Conservation (phyloP, 2,329 filamentous ascomycete genomes). For the Ophiocordyceps unilateralis region DNA sequence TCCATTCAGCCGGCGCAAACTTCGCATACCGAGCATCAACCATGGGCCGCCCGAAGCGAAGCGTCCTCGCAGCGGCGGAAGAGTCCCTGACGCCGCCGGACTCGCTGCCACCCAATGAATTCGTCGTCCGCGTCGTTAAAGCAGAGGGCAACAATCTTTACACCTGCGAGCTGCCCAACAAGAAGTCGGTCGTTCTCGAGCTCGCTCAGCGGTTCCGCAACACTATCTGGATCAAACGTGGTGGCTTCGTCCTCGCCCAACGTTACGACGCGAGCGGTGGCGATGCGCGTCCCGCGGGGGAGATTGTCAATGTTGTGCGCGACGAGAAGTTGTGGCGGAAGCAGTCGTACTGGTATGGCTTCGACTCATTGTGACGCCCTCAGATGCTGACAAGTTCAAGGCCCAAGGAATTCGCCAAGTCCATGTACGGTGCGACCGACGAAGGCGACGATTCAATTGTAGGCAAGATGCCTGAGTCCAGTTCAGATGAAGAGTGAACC, state of each 20-base stretch:
- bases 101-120: constrained; percentile 41
- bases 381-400: constrained; percentile 23
- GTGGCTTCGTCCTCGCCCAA: constrained; percentile 75
- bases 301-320: constrained; percentile 83
- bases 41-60: constrained; percentile 42
- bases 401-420: constrained; percentile 65
- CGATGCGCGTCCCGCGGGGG: constrained; percentile 65
- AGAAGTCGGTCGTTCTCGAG: constrained; percentile 55
- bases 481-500: constrained; percentile 50
- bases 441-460: constrained; percentile 65
- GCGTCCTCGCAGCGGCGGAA: constrained; percentile 60
- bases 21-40: neutral
- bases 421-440: constrained; percentile 41
- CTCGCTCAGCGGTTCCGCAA: constrained; percentile 74
- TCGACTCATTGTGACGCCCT: neutral
- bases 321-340: constrained; percentile 90
- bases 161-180: constrained; percentile 53
- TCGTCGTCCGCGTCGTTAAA: constrained; percentile 62
- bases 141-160: constrained; percentile 84
- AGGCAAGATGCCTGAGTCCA: constrained; percentile 71
- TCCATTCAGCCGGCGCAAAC: neutral
- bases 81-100: constrained; percentile 45
- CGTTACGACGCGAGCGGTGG: constrained; percentile 43
- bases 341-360: constrained; percentile 58
- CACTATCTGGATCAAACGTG: constrained; percentile 83